Base-by-base conservation (phyloP, 306 rosid species). In the Casuarina equisetifolia region DNA sequence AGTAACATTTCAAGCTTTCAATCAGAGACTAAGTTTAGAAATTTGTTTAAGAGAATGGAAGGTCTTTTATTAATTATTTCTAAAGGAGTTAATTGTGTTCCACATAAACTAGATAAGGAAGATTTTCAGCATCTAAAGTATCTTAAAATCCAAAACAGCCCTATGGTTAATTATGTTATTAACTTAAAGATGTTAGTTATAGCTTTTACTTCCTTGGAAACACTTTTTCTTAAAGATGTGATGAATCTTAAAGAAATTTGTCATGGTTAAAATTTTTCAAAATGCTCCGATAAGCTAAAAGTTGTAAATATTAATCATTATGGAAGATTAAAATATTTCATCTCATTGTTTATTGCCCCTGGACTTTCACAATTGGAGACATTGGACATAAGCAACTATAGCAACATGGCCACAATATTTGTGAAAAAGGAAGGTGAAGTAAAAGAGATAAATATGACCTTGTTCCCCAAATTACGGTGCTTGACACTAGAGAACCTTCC, bases 371-470 rank as follows among this genome's bases (percentile, higher is more conserved):
- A 57, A 9, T 74, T 84, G 19, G 6, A 40, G 3, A 67, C 49
- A 20, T 8, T 84, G 8, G 38, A 68, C 20, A 81, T 84, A 48
- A 48, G 6, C 7, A 1, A 51, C 2, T 80, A 77, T 63, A 12
- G 4, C 20, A 62, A 12, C 9, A 35, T 83, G 74, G 54, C 71
- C 43, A 64, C 20, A 4, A 76, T 79, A 20, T 10, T 83, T 5
- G 17, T 32, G 0, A 12, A 0, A 8, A 50, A 58, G 3, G 35
- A 19, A 2, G 50, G 19, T 1, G 8, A 38, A 35, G 49, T 44
- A 1, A 73, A 50, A 9, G 46, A 16, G 9, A 45, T 0, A 25
- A 46, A 36, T 0, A n/a, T 3, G 25, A 48, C 79, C 3, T 42
- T 75, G 25, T 79, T 80, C 69, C 5, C 2, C 8, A 11, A 5